Percentiles rank a stretch among this genome's conserved stretches.
phyloP scores from a whole-genome alignment of 2,329 filamentous ascomycete genomes.

The Hymenoscyphus repandus region DNA sequence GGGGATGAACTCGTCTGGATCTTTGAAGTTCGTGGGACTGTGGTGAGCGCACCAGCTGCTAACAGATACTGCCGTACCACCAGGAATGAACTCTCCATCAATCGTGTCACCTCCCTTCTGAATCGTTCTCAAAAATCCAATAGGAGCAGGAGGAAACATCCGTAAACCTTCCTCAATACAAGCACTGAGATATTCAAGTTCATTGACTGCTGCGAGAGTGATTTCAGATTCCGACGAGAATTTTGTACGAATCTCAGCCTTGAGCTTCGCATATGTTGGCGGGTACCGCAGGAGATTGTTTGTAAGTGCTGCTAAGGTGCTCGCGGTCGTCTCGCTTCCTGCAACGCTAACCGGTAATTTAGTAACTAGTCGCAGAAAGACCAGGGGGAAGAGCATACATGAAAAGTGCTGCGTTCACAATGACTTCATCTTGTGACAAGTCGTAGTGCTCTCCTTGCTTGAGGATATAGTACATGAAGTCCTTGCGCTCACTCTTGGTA shows the following conservation, averaged over 20 bases:
- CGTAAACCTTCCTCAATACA: slow-evolving; percentile 9
- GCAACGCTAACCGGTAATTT: slow-evolving; percentile 16
- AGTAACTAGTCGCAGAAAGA: background rate
- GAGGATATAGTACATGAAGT: slow-evolving; percentile 25
- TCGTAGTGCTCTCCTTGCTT: slow-evolving; percentile 4
- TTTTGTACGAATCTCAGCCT: slow-evolving; percentile 35
- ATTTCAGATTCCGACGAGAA: slow-evolving; percentile 26
- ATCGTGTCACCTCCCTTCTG: slow-evolving; percentile 6
- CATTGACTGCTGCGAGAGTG: background rate
- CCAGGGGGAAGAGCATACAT: background rate
- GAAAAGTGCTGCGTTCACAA: slow-evolving; percentile 1
- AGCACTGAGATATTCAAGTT: slow-evolving; percentile 9
- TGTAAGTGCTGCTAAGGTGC: slow-evolving; percentile 8
- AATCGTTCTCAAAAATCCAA: slow-evolving; percentile 4
- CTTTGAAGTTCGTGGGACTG: slow-evolving; percentile 11
- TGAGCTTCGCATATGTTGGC: slow-evolving; percentile 28
- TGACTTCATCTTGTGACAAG: slow-evolving; percentile 3
- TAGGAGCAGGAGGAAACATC: slow-evolving; percentile 10
- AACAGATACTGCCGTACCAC: slow-evolving; percentile 9
- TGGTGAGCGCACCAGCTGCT: slow-evolving; percentile 1
- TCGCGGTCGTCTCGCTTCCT: slow-evolving; percentile 16
- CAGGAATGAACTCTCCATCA: slow-evolving; percentile 6
- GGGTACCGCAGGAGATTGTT: slow-evolving; percentile 30
- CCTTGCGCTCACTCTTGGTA: slow-evolving; percentile 27
- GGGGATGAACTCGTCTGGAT: slow-evolving; percentile 24